Conservation (phyloP, 129 eudicot species). For the Helichrysum umbraculigerum region DNA sequence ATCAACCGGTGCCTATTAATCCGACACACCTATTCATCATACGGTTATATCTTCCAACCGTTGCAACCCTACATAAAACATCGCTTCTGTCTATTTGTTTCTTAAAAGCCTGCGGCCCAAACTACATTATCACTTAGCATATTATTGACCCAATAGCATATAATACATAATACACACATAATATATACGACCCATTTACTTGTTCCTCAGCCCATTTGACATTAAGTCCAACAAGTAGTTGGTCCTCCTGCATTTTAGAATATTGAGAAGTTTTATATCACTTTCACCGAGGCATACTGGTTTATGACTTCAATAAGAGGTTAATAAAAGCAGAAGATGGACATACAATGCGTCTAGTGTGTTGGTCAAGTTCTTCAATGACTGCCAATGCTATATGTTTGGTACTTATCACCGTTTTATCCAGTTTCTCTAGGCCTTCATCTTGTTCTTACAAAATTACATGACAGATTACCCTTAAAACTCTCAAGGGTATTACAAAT, state of each 20-base stretch:
- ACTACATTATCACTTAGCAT: too few species aligned
- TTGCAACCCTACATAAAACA: too few species aligned
- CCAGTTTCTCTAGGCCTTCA: constrained; percentile 91
- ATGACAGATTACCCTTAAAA: neutral
- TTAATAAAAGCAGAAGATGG: constrained; percentile 2
- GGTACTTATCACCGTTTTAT: constrained; percentile 84
- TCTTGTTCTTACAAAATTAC: constrained; percentile 64
- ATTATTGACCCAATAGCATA: too few species aligned
- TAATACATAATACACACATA: too few species aligned
- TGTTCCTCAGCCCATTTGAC: too few species aligned
- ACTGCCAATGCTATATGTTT: constrained; percentile 95
- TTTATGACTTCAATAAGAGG: constrained; percentile 9
- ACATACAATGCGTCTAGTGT: constrained; percentile 84
- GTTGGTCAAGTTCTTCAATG: constrained; percentile 91
- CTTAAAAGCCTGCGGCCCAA: too few species aligned
- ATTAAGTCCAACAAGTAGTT: too few species aligned
- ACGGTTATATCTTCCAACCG: too few species aligned
- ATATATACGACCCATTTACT: too few species aligned
- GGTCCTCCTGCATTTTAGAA: constrained; percentile 61
- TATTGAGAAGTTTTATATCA: constrained; percentile 17
- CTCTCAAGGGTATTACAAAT: neutral
- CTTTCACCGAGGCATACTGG: neutral
- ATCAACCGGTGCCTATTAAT: too few species aligned
- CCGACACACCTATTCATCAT: too few species aligned
- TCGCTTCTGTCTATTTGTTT: too few species aligned